phyloP scores from a whole-genome alignment of 148 eudicot genomes.

The Polygonum maritimum region DNA sequence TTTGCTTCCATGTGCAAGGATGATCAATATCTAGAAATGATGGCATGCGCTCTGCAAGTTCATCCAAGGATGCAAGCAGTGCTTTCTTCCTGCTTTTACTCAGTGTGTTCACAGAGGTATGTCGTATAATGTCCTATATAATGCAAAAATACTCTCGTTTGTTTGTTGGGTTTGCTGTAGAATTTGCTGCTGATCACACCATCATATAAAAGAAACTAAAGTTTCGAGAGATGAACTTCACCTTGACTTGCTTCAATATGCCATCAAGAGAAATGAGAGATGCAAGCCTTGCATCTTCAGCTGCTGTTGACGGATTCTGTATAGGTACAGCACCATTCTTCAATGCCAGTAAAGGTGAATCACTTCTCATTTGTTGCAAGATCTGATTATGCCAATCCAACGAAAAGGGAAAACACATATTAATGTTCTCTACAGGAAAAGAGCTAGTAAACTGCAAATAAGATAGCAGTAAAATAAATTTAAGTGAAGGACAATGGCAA shows the following conservation, averaged over 20 bases:
- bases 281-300: slow-evolving; percentile 96
- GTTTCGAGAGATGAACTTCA: slow-evolving; percentile 19
- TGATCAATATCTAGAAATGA: slow-evolving; percentile 93
- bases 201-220: not conserved
- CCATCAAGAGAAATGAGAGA: slow-evolving; percentile 92
- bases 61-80: slow-evolving; percentile 70
- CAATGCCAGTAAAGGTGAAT: slow-evolving; percentile 43
- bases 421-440: not conserved
- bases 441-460: not conserved
- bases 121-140: slow-evolving; percentile 66
- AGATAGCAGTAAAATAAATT: not conserved
- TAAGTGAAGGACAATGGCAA: not conserved
- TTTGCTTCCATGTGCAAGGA: slow-evolving; percentile 88
- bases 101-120: slow-evolving; percentile 50
- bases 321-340: slow-evolving; percentile 72
- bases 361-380: slow-evolving; percentile 89
- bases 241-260: slow-evolving; percentile 91
- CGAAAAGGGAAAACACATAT: not conserved
- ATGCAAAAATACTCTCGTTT: not conserved
- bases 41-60: slow-evolving; percentile 84
- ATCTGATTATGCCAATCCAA: slow-evolving; percentile 33
- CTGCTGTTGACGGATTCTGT: slow-evolving; percentile 93
- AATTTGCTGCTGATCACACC: not conserved
- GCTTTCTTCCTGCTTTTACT: slow-evolving; percentile 67
- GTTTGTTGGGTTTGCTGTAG: not conserved